These are phyloP conservation scores for Linderniella brevidens DNA, from an alignment of 257 asterid genomes.

Conservation along the genomic window DNA sequence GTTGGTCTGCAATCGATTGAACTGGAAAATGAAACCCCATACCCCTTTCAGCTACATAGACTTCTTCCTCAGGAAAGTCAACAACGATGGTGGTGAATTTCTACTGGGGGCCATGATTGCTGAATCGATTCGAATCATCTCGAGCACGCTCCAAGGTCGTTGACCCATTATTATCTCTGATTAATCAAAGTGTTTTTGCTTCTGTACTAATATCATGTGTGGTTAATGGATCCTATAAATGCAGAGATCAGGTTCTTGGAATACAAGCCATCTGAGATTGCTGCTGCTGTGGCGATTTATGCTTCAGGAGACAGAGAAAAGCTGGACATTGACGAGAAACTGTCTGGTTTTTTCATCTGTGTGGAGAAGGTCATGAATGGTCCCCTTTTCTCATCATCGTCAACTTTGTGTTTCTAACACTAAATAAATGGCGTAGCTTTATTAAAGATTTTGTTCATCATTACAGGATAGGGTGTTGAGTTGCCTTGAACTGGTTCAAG, in stretches of 20 bases:
- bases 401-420: neutral
- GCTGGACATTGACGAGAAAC: neutral
- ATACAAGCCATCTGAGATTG: constrained; percentile 5
- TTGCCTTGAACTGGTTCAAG: neutral
- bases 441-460: neutral
- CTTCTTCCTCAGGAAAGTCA: constrained; percentile 18
- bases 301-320: neutral
- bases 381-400: neutral
- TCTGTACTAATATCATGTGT: neutral
- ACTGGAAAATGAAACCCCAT: constrained; percentile 51
- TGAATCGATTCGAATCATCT: neutral
- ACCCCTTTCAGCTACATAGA: constrained; percentile 59
- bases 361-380: constrained; percentile 2
- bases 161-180: neutral
- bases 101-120: neutral
- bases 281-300: constrained; percentile 1
- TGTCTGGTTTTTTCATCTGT: neutral
- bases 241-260: constrained; percentile 5
- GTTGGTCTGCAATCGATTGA: constrained; percentile 36
- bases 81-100: neutral
- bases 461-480: constrained; percentile 1
- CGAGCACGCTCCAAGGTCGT: constrained; percentile 1
- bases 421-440: no score
- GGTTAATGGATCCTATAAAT: neutral
- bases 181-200: neutral